Evolutionary conservation across 768 basidiomycete genomes (phyloP).

Genomic region (Postia placenta): DNA sequence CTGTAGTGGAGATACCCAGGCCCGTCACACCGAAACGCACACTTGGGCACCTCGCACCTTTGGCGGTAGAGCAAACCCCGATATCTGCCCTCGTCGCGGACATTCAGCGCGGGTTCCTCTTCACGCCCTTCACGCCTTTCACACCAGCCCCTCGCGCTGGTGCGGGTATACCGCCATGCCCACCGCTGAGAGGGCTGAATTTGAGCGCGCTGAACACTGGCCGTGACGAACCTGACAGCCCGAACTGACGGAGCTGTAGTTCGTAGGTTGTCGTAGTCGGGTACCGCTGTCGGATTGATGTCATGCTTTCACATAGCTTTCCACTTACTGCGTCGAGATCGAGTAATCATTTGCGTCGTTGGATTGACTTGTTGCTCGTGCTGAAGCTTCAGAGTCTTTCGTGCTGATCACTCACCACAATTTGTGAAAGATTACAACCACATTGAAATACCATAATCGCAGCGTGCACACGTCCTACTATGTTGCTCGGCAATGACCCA

Average conservation of each 20-base stretch:
- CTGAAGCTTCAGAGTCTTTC: background rate
- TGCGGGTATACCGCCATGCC: background rate
- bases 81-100: constrained; percentile 52
- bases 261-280: background rate
- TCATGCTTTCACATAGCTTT: background rate
- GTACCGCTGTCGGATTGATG: background rate
- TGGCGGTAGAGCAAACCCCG: constrained; percentile 37
- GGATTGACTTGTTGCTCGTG: background rate
- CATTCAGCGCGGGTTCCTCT: constrained; percentile 65
- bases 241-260: background rate
- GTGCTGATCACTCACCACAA: background rate
- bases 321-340: background rate
- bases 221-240: background rate
- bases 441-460: too few relatives aligned
- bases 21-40: background rate
- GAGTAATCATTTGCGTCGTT: background rate
- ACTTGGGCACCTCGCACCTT: background rate
- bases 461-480: too few relatives aligned
- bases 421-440: too few relatives aligned
- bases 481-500: too few relatives aligned
- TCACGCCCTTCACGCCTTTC: constrained; percentile 56
- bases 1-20: background rate
- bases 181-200: background rate
- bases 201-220: background rate
- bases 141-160: constrained; percentile 31